Evolutionary conservation across 108 stramenopile genomes (phyloP), one percentile per base, ranked within the genome.

Genomic region (Skeletonema marinoi): DNA sequence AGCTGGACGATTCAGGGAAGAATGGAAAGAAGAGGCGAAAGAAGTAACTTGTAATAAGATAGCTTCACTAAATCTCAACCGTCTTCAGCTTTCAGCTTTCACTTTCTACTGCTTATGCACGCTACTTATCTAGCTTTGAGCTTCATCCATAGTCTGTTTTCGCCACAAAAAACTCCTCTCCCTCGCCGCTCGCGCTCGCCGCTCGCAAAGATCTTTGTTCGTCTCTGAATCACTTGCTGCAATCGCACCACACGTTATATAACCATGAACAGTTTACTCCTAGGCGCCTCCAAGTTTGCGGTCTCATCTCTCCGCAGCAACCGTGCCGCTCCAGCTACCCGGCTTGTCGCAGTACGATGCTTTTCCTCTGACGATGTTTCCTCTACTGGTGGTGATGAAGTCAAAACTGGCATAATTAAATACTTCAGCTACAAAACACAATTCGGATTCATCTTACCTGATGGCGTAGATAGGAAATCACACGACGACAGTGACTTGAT

Each of bases 1-100:
- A 78, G 32, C 85, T 87, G 9, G 85, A 80, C 3, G 73, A 44
- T 30, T 30, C 56, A 16, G 75, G 66, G 38, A 71, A 39, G 51
- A 67, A 67, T 38, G 25, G 6, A 29, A 68, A 69, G 33, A 69
- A 64, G 17, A 50, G 48, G 25, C 54, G 54, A 56, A 56, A 56
- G 54, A 56, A 56, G 25, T 25, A 56, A 56, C 9, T n/a, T 25
- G 25, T 25, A 25, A 25, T 25, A 25, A 25, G 25, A 25, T 25
- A 25, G 25, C 25, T 25, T 25, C 25, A 0, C 25, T 25, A 25
- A 25, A 25, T 25, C 25, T n/a, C n/a, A n/a, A n/a, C n/a, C n/a
- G n/a, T n/a, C n/a, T n/a, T n/a, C n/a, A n/a, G n/a, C n/a, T n/a
- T n/a, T n/a, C n/a, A n/a, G n/a, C n/a, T n/a, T n/a, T n/a, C n/a